Percentiles rank a stretch among this genome's conserved stretches.
Evolutionary conservation across 805 yeast genomes (phyloP).

Genomic region (Scheffersomyces ergatensis): DNA sequence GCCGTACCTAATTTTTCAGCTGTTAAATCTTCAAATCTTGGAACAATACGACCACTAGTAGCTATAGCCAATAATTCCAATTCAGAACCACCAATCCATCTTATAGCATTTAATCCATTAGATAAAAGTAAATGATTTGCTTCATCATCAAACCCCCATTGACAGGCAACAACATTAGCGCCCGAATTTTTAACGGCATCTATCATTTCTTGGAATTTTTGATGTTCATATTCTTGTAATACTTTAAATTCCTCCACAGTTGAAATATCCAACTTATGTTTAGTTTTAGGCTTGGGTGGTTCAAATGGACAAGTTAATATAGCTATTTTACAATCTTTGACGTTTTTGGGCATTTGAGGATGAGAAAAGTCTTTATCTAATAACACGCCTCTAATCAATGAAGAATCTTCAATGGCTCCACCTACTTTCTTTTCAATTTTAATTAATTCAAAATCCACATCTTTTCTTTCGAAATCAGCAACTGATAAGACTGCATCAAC

Average conservation of each 20-base stretch:
- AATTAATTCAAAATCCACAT: constrained; percentile 95
- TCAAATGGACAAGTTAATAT: constrained; percentile 98
- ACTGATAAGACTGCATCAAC: constrained; percentile 93
- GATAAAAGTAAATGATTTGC: constrained; percentile 90
- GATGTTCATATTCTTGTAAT: constrained; percentile 88
- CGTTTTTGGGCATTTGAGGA: constrained; percentile 92
- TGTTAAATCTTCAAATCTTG: constrained; percentile 90
- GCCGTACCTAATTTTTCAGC: constrained; percentile 84
- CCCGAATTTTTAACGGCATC: constrained; percentile 81
- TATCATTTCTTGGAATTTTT: constrained; percentile 89
- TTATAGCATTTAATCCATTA: constrained; percentile 88
- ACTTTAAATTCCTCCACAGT: constrained; percentile 91
- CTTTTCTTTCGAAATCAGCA: constrained; percentile 87
- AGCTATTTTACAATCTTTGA: constrained; percentile 82
- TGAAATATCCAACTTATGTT: constrained; percentile 91
- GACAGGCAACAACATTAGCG: constrained; percentile 95
- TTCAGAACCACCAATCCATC: constrained; percentile 99
- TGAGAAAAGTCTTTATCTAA: constrained; percentile 96
- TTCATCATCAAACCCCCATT: constrained; percentile 99
- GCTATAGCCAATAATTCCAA: constrained; percentile 95
- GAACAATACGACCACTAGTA: constrained; percentile 95
- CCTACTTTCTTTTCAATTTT: constrained; percentile 96
- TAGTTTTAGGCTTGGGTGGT: constrained; percentile 99
- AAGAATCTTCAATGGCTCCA: constrained; percentile 85
- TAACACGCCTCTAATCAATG: constrained; percentile 84